phyloP scores from a whole-genome alignment of 2,329 filamentous ascomycete genomes.

The Cadophora sp. region DNA sequence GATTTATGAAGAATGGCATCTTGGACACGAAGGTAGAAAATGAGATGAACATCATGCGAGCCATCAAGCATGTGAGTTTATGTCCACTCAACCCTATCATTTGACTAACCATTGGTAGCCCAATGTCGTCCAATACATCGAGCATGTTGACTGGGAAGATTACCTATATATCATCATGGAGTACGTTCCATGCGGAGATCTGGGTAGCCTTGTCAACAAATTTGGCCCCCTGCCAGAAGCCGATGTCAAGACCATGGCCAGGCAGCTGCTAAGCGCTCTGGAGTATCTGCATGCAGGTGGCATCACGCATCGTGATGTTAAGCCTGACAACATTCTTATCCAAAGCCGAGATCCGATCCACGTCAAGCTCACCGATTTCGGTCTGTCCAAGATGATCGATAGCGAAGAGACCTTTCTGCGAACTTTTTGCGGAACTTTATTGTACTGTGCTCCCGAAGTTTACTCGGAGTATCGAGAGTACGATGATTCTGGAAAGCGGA shows the following conservation, averaged over 20 bases:
- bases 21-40: constrained; percentile 93
- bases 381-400: constrained; percentile 91
- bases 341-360: constrained; percentile 73
- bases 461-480: constrained; percentile 77
- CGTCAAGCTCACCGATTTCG: constrained; percentile 96
- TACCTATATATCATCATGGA: constrained; percentile 98
- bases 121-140: constrained; percentile 91
- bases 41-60: constrained; percentile 95
- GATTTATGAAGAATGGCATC: constrained; percentile 91
- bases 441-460: constrained; percentile 97
- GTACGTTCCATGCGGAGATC: constrained; percentile 80
- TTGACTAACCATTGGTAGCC: constrained; percentile 54
- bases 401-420: constrained; percentile 91
- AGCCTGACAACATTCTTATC: constrained; percentile 96
- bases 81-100: background rate
- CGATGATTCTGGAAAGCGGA: constrained; percentile 68
- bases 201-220: constrained; percentile 74
- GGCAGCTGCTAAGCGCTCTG: constrained; percentile 81
- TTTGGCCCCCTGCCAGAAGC: constrained; percentile 69
- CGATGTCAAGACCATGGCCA: constrained; percentile 73
- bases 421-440: constrained; percentile 93
- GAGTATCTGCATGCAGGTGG: constrained; percentile 85
- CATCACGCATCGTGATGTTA: constrained; percentile 98
- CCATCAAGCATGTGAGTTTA: constrained; percentile 75
- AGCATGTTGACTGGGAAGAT: constrained; percentile 82